These are phyloP conservation scores for Melanomma pulvis-pyrius DNA, from an alignment of 495 filamentous ascomycete genomes.

Conservation along the genomic window DNA sequence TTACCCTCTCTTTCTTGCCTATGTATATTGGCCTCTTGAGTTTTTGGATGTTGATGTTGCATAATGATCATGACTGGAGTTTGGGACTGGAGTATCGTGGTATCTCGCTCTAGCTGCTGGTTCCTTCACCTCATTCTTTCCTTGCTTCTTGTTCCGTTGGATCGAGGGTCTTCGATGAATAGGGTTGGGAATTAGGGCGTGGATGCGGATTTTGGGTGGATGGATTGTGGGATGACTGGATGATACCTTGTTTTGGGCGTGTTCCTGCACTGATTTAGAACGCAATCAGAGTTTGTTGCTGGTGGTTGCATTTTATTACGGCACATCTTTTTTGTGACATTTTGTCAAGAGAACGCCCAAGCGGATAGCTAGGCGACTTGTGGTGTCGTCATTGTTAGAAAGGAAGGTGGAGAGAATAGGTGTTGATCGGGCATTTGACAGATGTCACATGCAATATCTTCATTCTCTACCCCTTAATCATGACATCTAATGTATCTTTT, in stretches of 20 bases:
- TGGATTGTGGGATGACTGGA: background rate
- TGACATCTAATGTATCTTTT: no score
- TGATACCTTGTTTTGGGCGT: background rate
- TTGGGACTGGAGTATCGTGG: background rate
- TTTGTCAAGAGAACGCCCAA: no score
- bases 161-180: background rate
- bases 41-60: background rate
- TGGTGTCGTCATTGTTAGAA: no score
- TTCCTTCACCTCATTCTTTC: background rate
- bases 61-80: conserved; percentile 17
- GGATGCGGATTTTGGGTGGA: background rate
- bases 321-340: no score
- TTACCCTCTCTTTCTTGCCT: background rate
- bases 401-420: no score
- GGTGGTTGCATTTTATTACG: background rate
- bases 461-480: no score
- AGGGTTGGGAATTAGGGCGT: background rate
- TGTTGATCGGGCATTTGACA: no score
- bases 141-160: background rate
- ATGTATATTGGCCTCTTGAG: background rate
- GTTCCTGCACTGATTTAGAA: background rate
- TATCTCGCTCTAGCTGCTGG: no score
- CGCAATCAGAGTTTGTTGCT: background rate
- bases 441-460: no score
- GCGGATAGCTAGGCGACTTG: no score